phyloP scores from a whole-genome alignment of 495 filamentous ascomycete species.

The Penicillium cosmopolitanum region DNA sequence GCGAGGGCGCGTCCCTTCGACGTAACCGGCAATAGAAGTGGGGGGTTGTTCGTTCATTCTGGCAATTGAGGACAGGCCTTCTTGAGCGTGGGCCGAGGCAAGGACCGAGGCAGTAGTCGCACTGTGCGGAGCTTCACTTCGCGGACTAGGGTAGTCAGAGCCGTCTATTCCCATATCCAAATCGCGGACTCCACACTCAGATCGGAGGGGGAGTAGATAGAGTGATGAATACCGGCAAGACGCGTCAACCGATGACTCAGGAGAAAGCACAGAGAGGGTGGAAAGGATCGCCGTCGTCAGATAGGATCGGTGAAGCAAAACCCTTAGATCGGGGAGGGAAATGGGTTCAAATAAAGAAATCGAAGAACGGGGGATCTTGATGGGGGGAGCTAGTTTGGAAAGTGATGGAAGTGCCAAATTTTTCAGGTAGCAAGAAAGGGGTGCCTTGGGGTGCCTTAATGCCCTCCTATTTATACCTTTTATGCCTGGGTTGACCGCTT shows the following conservation, averaged over 20 bases:
- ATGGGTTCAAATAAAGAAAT: slow-evolving; percentile 2
- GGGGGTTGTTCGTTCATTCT: slow-evolving; percentile 46
- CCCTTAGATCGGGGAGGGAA: slow-evolving; percentile 12
- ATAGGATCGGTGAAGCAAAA: not conserved
- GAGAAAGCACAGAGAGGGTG: slow-evolving; percentile 1
- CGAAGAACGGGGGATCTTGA: not conserved
- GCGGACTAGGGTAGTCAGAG: slow-evolving; percentile 56
- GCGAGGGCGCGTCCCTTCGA: slow-evolving; percentile 48
- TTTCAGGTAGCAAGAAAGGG: slow-evolving; percentile 41
- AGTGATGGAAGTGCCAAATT: slow-evolving; percentile 29
- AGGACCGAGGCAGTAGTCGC: slow-evolving; percentile 43
- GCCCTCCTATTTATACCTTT: slow-evolving; percentile 18
- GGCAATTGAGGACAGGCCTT: slow-evolving; percentile 39
- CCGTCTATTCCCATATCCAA: slow-evolving; percentile 46
- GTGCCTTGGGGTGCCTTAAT: slow-evolving; percentile 4
- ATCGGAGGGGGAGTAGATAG: slow-evolving; percentile 23
- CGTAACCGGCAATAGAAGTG: slow-evolving; percentile 25
- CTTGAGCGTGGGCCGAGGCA: slow-evolving; percentile 41
- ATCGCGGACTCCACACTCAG: slow-evolving; percentile 45
- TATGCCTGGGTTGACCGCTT: not conserved
- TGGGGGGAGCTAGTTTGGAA: slow-evolving; percentile 9
- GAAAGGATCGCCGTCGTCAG: not conserved
- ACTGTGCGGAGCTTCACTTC: slow-evolving; percentile 52
- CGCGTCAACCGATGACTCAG: slow-evolving; percentile 25
- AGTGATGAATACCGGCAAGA: slow-evolving; percentile 31